Conservation (phyloP, 1,284 basidiomycete species). For the Anthracocystis setariae region DNA sequence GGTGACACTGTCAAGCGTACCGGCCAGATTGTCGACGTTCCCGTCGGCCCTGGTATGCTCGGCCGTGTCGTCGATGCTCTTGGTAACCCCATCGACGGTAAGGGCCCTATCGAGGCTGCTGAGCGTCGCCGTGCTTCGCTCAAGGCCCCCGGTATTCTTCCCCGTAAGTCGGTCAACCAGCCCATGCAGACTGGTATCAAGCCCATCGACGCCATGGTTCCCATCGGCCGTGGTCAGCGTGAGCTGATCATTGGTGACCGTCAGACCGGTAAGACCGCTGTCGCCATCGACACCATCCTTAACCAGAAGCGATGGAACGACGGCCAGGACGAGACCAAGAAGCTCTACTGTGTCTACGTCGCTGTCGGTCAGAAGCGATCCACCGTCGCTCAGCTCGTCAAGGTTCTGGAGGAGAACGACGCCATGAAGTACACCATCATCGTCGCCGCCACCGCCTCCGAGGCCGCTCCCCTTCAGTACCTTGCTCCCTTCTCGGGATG, state of each 20-base stretch:
- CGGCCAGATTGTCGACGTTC: slow-evolving; percentile 99
- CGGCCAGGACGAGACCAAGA: slow-evolving; percentile 92
- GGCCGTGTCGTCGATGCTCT: slow-evolving; percentile 99
- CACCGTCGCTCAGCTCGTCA: slow-evolving; percentile 97
- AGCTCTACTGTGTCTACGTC: slow-evolving; percentile 99
- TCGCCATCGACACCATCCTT: slow-evolving; percentile 98
- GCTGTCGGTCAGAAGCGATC: slow-evolving; percentile 99
- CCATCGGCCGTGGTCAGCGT: slow-evolving; percentile 99
- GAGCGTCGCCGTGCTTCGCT: slow-evolving; percentile 95
- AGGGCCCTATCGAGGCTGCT: slow-evolving; percentile 91
- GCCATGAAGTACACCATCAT: slow-evolving; percentile 99
- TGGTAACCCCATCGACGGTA: slow-evolving; percentile 99
- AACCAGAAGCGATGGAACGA: slow-evolving; percentile 99
- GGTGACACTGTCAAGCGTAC: slow-evolving; percentile 99
- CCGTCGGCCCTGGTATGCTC: slow-evolving; percentile 92
- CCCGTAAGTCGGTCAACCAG: slow-evolving; percentile 99
- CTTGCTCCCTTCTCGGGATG: slow-evolving; percentile 99
- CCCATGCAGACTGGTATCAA: slow-evolving; percentile 99
- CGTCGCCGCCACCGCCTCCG: slow-evolving; percentile 97
- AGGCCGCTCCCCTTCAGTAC: slow-evolving; percentile 98
- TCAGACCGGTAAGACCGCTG: slow-evolving; percentile 99
- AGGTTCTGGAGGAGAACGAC: slow-evolving; percentile 99
- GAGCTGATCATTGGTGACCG: slow-evolving; percentile 99
- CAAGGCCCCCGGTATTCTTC: slow-evolving; percentile 98
- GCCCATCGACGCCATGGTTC: slow-evolving; percentile 99